Evolutionary conservation across 495 filamentous ascomycete genomes (phyloP).

Genomic region (Xylaria grammica): DNA sequence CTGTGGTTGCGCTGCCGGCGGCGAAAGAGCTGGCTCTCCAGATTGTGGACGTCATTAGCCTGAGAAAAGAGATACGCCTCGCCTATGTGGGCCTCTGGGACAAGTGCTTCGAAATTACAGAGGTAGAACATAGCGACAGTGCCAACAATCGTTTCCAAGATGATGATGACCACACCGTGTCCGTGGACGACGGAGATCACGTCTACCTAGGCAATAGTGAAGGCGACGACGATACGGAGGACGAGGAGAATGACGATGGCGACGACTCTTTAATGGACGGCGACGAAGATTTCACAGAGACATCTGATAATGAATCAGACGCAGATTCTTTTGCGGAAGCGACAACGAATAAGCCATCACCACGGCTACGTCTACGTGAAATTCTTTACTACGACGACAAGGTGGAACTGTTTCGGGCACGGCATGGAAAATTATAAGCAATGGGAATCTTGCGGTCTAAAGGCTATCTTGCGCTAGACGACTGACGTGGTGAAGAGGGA

Average conservation of each 20-base stretch:
- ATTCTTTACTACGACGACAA: conserved; percentile 92
- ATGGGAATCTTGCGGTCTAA: neutral
- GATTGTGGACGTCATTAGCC: conserved; percentile 81
- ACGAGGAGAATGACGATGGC: conserved; percentile 55
- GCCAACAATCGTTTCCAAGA: conserved; percentile 36
- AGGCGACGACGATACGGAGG: conserved; percentile 51
- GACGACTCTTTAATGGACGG: neutral
- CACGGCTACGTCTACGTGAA: conserved; percentile 73
- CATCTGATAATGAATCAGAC: conserved; percentile 62
- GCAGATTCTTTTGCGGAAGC: conserved; percentile 56
- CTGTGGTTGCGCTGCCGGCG: conserved; percentile 50
- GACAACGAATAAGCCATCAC: conserved; percentile 49
- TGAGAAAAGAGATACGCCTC: conserved; percentile 83
- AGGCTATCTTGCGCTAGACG: conserved; percentile 16
- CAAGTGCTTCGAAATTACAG: conserved; percentile 91
- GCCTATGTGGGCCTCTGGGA: conserved; percentile 79
- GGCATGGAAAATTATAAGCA: conserved; percentile 70
- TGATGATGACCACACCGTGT: conserved; percentile 39
- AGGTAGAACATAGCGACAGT: conserved; percentile 62
- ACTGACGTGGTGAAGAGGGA: conserved; percentile 19
- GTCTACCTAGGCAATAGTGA: conserved; percentile 47
- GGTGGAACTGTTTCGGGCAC: conserved; percentile 80
- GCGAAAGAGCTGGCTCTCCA: conserved; percentile 80
- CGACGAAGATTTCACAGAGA: conserved; percentile 43
- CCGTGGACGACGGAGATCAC: conserved; percentile 50